Base-by-base conservation (phyloP, 352 stramenopile species). In the Pythium dissotocum region DNA sequence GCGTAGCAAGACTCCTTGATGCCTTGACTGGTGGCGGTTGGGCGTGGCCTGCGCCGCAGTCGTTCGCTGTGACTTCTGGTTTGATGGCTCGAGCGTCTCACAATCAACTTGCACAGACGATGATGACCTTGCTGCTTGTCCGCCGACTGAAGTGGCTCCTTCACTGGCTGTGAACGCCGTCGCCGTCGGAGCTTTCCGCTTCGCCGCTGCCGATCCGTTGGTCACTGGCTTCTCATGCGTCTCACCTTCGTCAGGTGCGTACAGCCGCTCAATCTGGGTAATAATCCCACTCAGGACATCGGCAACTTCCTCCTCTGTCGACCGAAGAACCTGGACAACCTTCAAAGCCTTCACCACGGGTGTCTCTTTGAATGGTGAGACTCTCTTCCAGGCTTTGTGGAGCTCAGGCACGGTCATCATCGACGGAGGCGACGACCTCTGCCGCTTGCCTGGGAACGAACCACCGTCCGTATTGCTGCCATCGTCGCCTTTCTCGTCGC, bases 381-480 rank as follows among this genome's bases (percentile, higher is more conserved):
- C 21, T 6, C 49, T 48, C 42, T 56, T 67, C 65, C 65, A 71
- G 8, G 48, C 36, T 24, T 58, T 62, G 12, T 56, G 65, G 21
- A 58, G 10, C 16, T n/a, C 52, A 6, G 49, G 18, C 26, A 6
- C 36, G 3, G 64, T 21, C 6, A 24, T 10, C 12, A 40, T 30
- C 14, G 64, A 53, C 8, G 69, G 77, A 1, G 82, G 81, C 56
- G 81, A 90, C 14, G 85, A 88, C 5, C 85, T 78, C 58, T 91
- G 85, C 2, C 85, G 75, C 52, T 93, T 93, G 6, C 85, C 65
- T 5, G 60, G 64, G 44, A 68, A 54, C 40, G 42, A 40, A 21
- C 63, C 54, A 24, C 76, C 75, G 18, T 69, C 72, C 44, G 73
- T 69, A 40, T 60, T 57, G 64, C 51, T 54, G 26, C 36, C 46